Conservation (phyloP, 2,329 filamentous ascomycete genomes). For the Sclerotinia trifoliorum region DNA sequence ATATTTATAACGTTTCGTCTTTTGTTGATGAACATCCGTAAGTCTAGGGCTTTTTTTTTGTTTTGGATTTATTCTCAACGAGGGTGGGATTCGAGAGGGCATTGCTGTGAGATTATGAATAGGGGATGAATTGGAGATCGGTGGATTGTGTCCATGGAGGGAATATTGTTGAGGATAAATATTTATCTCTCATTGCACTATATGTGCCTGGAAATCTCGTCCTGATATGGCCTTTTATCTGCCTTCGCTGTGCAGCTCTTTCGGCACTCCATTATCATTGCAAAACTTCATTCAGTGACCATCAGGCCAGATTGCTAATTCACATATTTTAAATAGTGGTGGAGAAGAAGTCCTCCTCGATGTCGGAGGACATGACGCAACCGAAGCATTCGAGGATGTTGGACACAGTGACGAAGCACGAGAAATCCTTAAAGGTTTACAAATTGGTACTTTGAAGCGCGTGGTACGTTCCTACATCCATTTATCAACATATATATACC, state of each 20-base stretch:
- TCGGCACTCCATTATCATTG: background rate
- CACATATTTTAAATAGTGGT: conserved; percentile 59
- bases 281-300: background rate
- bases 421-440: conserved; percentile 79
- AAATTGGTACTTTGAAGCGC: conserved; percentile 77
- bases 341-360: conserved; percentile 98
- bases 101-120: background rate
- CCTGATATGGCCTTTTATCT: background rate
- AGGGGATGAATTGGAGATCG: background rate
- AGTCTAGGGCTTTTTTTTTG: conserved; percentile 41
- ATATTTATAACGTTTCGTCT: conserved; percentile 85
- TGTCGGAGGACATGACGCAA: conserved; percentile 91
- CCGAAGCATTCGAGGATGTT: conserved; percentile 98
- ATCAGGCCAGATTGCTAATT: conserved; percentile 13
- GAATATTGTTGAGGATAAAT: background rate
- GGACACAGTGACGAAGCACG: conserved; percentile 98
- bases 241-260: background rate
- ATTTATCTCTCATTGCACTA: background rate
- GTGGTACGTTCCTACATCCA: conserved; percentile 54
- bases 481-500: conserved; percentile 18
- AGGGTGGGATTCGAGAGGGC: background rate
- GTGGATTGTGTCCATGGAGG: background rate
- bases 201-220: background rate
- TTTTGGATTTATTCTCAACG: background rate
- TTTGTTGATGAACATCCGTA: conserved; percentile 97